Base-by-base conservation (phyloP, 1,284 basidiomycete genomes). In the Chondrostereum purpureum region DNA sequence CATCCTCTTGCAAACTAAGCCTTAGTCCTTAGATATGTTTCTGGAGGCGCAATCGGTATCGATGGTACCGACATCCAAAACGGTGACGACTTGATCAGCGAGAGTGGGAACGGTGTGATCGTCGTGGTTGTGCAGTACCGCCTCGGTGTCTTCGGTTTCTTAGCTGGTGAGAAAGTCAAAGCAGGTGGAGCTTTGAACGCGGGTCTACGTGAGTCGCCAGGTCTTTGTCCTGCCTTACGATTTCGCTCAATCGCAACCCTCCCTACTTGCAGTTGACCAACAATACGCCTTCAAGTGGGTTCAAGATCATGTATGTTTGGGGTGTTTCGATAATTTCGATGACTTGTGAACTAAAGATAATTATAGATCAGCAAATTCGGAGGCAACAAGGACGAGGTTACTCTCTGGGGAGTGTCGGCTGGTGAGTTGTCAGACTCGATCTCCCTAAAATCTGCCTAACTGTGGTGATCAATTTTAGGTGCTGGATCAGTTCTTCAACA, bases 401-500 rank as follows among this genome's bases (percentile, higher is more conserved):
- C 61, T 12, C 58, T 61, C 39, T 63, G 61, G 61, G 66, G 65
- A 1, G 43, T 63, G 37, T 62, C 61, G 22, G 58, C 65, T 20
- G 63, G 63, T 60, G 17, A 36, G 53, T 21, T 20, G 12, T n/a
- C n/a, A 20, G 19, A 21, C 34, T 21, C 27, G 8, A 23, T 18
- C n/a, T n/a, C n/a, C n/a, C n/a, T n/a, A n/a, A n/a, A n/a, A n/a
- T n/a, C n/a, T n/a, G 14, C 35, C 10, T 33, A n/a, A 18, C 41
- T 31, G n/a, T 13, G 2, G n/a, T n/a, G n/a, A n/a, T n/a, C n/a
- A 20, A 16, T 11, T 12, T 33, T 16, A 63, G 62, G 62, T 24
- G 62, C 55, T n/a, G 63, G 61, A 5, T 64, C 62, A 1, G 63
- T 64, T 16, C 20, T 65, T 1, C 60, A 63, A 12, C 62, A 64